Evolutionary conservation across 139 green algal genomes (phyloP).

Genomic region (Chlamydomonas applanata): DNA sequence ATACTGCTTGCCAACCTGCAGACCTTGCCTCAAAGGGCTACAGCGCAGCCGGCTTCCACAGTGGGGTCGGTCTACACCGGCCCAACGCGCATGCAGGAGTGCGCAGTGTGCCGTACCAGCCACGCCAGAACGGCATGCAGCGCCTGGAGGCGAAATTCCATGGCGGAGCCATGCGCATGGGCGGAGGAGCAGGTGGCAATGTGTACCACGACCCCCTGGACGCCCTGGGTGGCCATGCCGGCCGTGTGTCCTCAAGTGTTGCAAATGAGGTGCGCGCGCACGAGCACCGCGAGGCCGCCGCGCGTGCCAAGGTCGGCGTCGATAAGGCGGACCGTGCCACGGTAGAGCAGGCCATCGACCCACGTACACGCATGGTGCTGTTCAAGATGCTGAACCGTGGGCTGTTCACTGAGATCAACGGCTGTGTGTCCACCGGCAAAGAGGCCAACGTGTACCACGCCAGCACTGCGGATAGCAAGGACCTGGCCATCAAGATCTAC

Average conservation of each 20-base stretch:
- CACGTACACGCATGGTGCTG: constrained; percentile 93
- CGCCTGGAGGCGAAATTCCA: constrained; percentile 10
- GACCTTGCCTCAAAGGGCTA: background rate
- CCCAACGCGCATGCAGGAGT: constrained; percentile 34
- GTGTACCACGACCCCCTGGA: constrained; percentile 54
- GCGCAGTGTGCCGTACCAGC: constrained; percentile 25
- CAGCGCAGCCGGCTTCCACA: background rate
- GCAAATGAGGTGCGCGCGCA: constrained; percentile 10
- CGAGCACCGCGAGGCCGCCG: constrained; percentile 8
- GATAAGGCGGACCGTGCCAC: constrained; percentile 93
- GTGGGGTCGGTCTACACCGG: background rate
- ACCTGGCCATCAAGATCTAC: constrained; percentile 98
- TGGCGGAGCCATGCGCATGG: background rate
- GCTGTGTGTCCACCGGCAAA: constrained; percentile 95
- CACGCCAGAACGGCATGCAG: constrained; percentile 37
- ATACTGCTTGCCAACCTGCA: background rate
- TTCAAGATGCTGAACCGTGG: constrained; percentile 96
- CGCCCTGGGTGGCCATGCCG: constrained; percentile 32
- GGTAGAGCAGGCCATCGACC: constrained; percentile 90
- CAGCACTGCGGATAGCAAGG: constrained; percentile 29
- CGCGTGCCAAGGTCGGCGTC: constrained; percentile 14
- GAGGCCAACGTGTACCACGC: constrained; percentile 99
- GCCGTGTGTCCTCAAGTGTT: background rate
- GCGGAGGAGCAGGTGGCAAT: background rate
- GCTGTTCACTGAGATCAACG: constrained; percentile 86